Evolutionary conservation across 1,284 basidiomycete species (phyloP), one percentile per base, ranked within the genome.

Genomic region (Caloboletus inedulis): DNA sequence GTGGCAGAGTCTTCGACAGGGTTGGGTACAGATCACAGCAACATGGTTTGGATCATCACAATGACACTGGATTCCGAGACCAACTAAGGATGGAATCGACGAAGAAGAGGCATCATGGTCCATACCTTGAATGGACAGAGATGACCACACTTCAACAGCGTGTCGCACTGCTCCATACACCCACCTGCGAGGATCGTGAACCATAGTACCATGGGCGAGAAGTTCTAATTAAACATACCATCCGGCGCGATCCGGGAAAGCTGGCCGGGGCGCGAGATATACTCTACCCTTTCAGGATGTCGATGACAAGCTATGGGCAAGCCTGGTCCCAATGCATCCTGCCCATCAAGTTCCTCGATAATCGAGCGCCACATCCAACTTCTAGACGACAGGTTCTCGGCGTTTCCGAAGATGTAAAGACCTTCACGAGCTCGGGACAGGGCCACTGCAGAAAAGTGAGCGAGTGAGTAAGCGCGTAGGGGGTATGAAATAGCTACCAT

Each of bases 361-460:
- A 91, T 72, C 0, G 66, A 68, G 0, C 63, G 60, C 89, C 89
- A 91, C 74, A 85, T 87, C 7, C 60, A 43, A 53, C 77, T 84
- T 62, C 64, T 71, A 34, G 64, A 64, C 3, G 75, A 68, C 21
- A 84, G 62, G 53, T 84, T 75, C 1, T 69, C 61, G 0, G 82
- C 78, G 53, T 90, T 88, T 13, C 88, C 88, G 3, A 91, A 70
- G 33, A 91, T 82, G 59, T 77, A 89, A 13, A 90, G 70, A 3
- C 87, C 88, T 54, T 90, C 78, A 43, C 80, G 77, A 4, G 88
- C 87, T 19, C 87, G 76, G 19, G 87, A 89, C n/a, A 91, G 63
- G 0, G 87, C 87, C 23, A 91, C 87, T 78, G 74, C 7, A 34
- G 7, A 35, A 41, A 18, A 12, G 18, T 51, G 30, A 44, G 30